Percentiles rank a stretch among this genome's conserved stretches.
These are phyloP conservation scores for Passiflora organensis DNA, from an alignment of 345 rosid genomes.

Conservation along the genomic window DNA sequence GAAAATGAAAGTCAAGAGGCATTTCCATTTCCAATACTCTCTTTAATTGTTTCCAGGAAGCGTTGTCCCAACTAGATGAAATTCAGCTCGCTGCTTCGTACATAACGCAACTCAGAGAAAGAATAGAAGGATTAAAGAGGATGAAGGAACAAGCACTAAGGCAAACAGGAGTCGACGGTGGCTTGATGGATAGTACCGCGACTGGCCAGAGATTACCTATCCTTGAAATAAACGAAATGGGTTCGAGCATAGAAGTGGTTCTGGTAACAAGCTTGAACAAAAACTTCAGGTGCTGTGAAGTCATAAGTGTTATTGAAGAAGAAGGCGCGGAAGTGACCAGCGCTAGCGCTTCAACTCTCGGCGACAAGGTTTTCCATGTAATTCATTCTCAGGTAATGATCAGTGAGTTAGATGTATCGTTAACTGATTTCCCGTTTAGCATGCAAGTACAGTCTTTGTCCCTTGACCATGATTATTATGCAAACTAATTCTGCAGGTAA, in stretches of 20 bases:
- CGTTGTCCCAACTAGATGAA: slow-evolving; percentile 35
- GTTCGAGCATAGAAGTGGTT: slow-evolving; percentile 35
- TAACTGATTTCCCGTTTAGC: too few relatives aligned
- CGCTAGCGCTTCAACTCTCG: slow-evolving; percentile 35
- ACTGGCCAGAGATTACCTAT: slow-evolving; percentile 20
- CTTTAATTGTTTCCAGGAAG: too few relatives aligned
- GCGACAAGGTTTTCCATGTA: slow-evolving; percentile 43
- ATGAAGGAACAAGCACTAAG: slow-evolving; percentile 30
- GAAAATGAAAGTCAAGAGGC: too few relatives aligned
- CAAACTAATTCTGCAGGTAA: slow-evolving; percentile 29
- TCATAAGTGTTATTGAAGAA: slow-evolving; percentile 36
- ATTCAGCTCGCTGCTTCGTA: slow-evolving; percentile 43
- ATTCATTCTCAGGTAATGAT: slow-evolving; percentile 51
- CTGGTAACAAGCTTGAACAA: slow-evolving; percentile 34
- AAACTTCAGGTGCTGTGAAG: slow-evolving; percentile 36
- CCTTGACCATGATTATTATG: neutral
- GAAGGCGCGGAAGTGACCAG: slow-evolving; percentile 58
- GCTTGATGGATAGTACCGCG: neutral
- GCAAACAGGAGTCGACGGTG: neutral
- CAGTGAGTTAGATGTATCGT: too few relatives aligned
- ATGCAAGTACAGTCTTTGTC: too few relatives aligned
- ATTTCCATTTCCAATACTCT: too few relatives aligned
- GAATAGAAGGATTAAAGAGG: slow-evolving; percentile 31
- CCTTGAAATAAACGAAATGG: slow-evolving; percentile 38
- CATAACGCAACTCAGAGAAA: slow-evolving; percentile 35